Percentiles rank a stretch among this genome's conserved stretches.
These are phyloP conservation scores for Silene conica DNA, from an alignment of 148 eudicot genomes.

Conservation along the genomic window DNA sequence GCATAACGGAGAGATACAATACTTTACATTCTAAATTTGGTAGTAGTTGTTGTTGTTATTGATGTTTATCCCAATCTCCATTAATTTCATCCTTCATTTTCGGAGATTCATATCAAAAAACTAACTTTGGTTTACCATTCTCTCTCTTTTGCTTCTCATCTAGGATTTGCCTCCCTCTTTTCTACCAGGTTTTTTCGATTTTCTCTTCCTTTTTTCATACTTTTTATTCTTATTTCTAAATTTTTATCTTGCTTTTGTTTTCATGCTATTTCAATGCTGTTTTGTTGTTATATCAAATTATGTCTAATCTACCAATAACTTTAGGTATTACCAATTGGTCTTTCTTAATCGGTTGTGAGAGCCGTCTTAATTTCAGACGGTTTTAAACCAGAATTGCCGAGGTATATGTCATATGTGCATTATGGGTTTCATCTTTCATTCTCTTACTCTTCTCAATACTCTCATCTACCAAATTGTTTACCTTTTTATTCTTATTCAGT, in stretches of 20 bases:
- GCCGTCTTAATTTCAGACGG: too few relatives aligned
- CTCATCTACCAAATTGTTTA: too few relatives aligned
- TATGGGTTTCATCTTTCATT: background rate
- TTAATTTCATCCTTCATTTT: constrained; percentile 18
- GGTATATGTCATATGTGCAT: too few relatives aligned
- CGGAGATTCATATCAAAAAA: background rate
- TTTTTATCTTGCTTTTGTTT: background rate
- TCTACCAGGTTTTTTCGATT: constrained; percentile 17
- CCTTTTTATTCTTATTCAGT: too few relatives aligned
- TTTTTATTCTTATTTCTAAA: background rate
- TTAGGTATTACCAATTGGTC: too few relatives aligned
- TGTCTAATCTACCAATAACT: background rate
- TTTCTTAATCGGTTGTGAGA: too few relatives aligned
- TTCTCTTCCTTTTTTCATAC: background rate
- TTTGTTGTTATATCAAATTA: too few relatives aligned
- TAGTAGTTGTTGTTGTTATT: too few relatives aligned
- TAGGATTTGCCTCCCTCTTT: constrained; percentile 28
- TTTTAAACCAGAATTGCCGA: too few relatives aligned
- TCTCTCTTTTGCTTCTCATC: constrained; percentile 21
- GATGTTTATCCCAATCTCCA: constrained; percentile 11
- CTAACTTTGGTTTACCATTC: background rate
- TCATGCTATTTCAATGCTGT: too few relatives aligned
- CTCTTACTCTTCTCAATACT: too few relatives aligned
- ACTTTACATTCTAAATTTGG: constrained; percentile 21
- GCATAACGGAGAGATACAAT: too few relatives aligned